Evolutionary conservation across 2,329 filamentous ascomycete species (phyloP).

Genomic region (Aspergillus viridinutans): DNA sequence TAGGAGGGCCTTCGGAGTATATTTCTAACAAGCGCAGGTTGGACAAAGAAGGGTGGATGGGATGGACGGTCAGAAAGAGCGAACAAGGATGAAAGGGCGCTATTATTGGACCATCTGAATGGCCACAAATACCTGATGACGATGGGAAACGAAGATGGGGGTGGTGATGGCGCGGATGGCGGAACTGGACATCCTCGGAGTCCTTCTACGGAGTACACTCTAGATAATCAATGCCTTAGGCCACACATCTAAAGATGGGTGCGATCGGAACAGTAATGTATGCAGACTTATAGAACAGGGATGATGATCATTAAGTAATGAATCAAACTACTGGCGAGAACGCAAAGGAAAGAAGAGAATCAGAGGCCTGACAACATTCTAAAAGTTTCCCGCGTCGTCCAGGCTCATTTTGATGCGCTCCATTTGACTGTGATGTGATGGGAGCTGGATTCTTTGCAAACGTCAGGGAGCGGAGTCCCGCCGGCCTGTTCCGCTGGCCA

Average conservation of each 20-base stretch:
- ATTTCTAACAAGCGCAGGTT: background rate
- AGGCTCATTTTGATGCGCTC: background rate
- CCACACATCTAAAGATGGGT: background rate
- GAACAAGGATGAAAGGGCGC: background rate
- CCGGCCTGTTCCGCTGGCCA: conserved; percentile 22
- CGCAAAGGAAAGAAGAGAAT: background rate
- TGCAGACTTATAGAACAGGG: background rate
- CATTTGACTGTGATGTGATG: background rate
- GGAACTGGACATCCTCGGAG: conserved; percentile 3
- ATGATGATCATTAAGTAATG: background rate
- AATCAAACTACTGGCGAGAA: background rate
- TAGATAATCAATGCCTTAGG: background rate
- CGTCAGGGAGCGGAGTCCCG: conserved; percentile 21
- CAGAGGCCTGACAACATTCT: background rate
- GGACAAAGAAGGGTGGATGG: background rate
- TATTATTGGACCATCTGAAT: background rate
- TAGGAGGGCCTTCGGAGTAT: background rate
- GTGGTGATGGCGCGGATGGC: conserved; percentile 9
- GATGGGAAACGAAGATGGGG: background rate
- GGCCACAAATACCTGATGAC: background rate
- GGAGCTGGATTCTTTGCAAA: background rate
- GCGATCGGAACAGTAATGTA: background rate
- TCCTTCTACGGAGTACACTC: background rate
- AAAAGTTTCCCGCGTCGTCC: background rate
- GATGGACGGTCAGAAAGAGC: background rate